Evolutionary conservation across 345 rosid species (phyloP).

Genomic region (Populus euphratica): DNA sequence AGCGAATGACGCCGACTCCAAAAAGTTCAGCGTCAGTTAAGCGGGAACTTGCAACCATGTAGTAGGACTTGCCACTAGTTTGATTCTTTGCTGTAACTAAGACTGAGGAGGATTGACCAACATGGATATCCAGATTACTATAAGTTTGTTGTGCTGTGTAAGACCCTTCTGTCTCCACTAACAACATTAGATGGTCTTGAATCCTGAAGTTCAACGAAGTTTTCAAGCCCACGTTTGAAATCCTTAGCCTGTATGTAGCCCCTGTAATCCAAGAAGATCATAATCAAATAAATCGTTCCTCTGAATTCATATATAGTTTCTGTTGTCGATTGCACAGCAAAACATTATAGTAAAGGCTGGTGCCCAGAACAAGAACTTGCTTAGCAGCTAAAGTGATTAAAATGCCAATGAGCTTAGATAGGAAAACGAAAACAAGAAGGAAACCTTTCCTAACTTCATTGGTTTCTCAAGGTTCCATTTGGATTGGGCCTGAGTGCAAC

Average conservation of each 20-base stretch:
- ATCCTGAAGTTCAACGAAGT: slow-evolving; percentile 35
- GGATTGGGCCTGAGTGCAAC: too few species aligned
- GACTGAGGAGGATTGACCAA: slow-evolving; percentile 40
- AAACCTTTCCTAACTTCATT: too few species aligned
- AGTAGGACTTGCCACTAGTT: slow-evolving; percentile 23
- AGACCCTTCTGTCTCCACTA: slow-evolving; percentile 49
- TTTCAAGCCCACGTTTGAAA: slow-evolving; percentile 36
- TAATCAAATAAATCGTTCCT: too few species aligned
- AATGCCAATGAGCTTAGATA: too few species aligned
- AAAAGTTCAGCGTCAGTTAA: slow-evolving; percentile 24
- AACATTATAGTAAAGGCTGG: too few species aligned
- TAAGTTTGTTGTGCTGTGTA: slow-evolving; percentile 28
- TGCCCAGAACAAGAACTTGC: too few species aligned
- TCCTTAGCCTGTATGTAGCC: slow-evolving; percentile 29
- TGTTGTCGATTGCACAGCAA: too few species aligned
- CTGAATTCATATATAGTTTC: too few species aligned
- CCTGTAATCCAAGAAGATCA: slow-evolving; percentile 14
- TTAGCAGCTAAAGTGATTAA: too few species aligned
- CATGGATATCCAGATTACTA: slow-evolving; percentile 36
- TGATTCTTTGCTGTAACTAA: slow-evolving; percentile 32
- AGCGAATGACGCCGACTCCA: slow-evolving; percentile 31
- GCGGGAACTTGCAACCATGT: slow-evolving; percentile 45
- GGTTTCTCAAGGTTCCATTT: too few species aligned
- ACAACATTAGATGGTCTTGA: slow-evolving; percentile 28
- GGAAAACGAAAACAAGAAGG: too few species aligned